Base-by-base conservation (phyloP, 148 eudicot species). In the Fagopyrum homotropicum region DNA sequence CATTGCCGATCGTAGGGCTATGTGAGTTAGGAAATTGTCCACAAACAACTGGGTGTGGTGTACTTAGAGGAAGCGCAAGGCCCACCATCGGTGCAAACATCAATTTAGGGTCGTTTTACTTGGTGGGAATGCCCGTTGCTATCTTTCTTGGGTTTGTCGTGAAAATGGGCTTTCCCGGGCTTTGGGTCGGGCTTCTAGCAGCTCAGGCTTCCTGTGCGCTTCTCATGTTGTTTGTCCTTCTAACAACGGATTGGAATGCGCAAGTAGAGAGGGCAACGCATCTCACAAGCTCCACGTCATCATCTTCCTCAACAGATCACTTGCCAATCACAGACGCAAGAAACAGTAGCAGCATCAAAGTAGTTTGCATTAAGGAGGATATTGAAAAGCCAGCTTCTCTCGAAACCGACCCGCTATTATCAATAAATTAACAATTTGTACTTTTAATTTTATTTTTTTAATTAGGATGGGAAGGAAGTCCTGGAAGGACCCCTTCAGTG, bases 11-110 rank as follows among this genome's bases (percentile, higher is more conserved):
- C 2, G 60, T 82, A n/a, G 91, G 86, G 26, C 63, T 89, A 19
- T 86, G 93, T 54, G 97, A 91, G 81, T 82, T 91, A 4, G 97
- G 97, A 11, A 91, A 91, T 83, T 88, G 88, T 79, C 89, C 88
- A 0, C 93, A 91, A 72, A 89, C 91, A 50, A 78, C 90, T 63
- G 81, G 80, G 51, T 89, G 91, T 66, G 93, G 93, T 22, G 88
- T 84, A 26, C 73, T 89, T 26, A 75, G 87, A 45, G 92, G 90
- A 22, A 83, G 89, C 26, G 90, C 90, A 0, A 77, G 97, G 86
- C 91, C 91, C 4, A 60, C 78, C 3, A 8, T 82, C 10, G 92
- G 85, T 2, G 90, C 84, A 1, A 80, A 80, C 44, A 88, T 89
- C 19, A 89, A 91, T 47, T 47, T 91, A 82, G 40, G 40, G 3